A percentile compares a stretch with the other conserved stretches of the same genome.
Evolutionary conservation across 1,139 yeast genomes (phyloP).

Genomic region (Saccharomyces hybrid): DNA sequence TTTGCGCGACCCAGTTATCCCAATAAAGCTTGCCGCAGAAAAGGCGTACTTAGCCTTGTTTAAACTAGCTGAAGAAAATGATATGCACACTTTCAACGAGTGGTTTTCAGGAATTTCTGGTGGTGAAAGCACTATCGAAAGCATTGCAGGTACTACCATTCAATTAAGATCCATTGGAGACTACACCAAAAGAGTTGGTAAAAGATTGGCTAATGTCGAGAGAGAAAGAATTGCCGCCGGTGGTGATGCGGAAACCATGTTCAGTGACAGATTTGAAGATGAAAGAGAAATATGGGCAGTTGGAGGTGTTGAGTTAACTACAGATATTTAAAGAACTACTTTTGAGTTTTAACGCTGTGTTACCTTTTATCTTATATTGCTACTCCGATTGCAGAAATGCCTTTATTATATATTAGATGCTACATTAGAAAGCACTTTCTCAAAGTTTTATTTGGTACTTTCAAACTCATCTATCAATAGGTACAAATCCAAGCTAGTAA

Average conservation of each 20-base stretch:
- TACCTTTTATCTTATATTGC: conserved; percentile 3
- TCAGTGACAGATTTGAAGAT: conserved; percentile 79
- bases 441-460: no score
- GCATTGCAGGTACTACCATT: conserved; percentile 43
- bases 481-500: not conserved
- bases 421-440: not conserved
- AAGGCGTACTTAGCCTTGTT: conserved; percentile 75
- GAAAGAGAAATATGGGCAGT: conserved; percentile 83
- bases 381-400: not conserved
- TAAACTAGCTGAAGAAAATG: conserved; percentile 62
- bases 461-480: not conserved
- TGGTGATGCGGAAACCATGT: conserved; percentile 82
- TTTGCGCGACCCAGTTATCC: conserved; percentile 78
- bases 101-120: conserved; percentile 44
- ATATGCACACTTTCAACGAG: conserved; percentile 45
- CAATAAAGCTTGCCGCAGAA: conserved; percentile 91
- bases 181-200: conserved; percentile 80
- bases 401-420: conserved; percentile 10
- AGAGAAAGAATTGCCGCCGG: conserved; percentile 83
- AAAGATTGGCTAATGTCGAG: conserved; percentile 75
- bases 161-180: conserved; percentile 75
- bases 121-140: conserved; percentile 29
- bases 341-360: not conserved
- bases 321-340: conserved; percentile 8
- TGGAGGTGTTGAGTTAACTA: conserved; percentile 51